Conservation (phyloP, 148 eudicot genomes). For the Vaccinium macrocarpon region DNA sequence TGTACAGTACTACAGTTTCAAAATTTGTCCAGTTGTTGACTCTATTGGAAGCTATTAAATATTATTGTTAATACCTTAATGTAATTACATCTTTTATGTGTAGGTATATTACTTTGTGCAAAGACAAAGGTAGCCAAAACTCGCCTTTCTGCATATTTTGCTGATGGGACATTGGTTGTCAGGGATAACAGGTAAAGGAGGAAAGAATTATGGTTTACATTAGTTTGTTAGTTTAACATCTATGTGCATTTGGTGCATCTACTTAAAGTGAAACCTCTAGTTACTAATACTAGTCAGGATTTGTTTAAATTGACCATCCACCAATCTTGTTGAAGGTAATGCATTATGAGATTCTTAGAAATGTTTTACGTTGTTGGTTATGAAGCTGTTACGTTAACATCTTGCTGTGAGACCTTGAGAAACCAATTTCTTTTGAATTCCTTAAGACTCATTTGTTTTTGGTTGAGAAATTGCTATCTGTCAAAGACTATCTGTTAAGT, state of each 20-base stretch:
- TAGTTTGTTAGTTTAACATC: not conserved
- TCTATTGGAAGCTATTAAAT: not conserved
- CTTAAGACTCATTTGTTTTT: not conserved
- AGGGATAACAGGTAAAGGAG: conserved; percentile 50
- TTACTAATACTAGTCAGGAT: not conserved
- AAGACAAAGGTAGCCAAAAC: conserved; percentile 81
- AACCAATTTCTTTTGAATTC: not conserved
- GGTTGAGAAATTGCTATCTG: not conserved
- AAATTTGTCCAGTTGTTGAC: not conserved
- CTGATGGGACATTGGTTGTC: conserved; percentile 75
- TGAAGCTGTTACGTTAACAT: not conserved
- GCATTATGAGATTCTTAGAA: too few species aligned
- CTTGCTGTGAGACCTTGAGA: not conserved
- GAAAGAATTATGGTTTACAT: not conserved
- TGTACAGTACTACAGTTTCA: not conserved
- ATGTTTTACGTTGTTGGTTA: not conserved
- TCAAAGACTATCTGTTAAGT: too few species aligned
- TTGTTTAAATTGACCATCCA: not conserved
- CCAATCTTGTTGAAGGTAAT: not conserved
- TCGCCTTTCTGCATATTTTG: conserved; percentile 72
- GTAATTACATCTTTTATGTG: not conserved
- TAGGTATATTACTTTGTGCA: conserved; percentile 95
- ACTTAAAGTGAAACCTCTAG: not conserved
- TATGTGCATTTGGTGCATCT: not conserved
- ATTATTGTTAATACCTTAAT: too few species aligned